Conservation (phyloP, 2,329 filamentous ascomycete genomes). For the Stagonosporopsis vannaccii region DNA sequence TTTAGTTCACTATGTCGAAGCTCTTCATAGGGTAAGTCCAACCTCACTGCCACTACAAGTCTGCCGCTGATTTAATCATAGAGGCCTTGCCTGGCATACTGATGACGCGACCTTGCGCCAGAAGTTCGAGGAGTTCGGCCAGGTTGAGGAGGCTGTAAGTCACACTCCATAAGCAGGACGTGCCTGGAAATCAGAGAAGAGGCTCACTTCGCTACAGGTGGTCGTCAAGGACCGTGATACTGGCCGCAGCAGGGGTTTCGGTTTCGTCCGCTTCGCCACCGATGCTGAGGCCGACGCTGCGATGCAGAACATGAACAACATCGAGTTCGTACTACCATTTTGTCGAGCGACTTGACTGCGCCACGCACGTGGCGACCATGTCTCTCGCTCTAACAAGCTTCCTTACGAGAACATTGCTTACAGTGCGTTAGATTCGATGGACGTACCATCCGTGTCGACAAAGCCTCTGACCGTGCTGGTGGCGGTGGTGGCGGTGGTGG, state of each 20-base stretch:
- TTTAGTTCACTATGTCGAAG: slow-evolving; percentile 75
- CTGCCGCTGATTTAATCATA: slow-evolving; percentile 50
- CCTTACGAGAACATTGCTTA: not conserved
- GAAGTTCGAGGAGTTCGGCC: slow-evolving; percentile 92
- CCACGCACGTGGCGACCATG: not conserved
- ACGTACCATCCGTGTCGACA: slow-evolving; percentile 92
- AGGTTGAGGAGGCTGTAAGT: slow-evolving; percentile 94
- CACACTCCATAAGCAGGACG: not conserved
- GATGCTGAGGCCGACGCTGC: slow-evolving; percentile 79
- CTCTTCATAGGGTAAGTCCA: slow-evolving; percentile 86
- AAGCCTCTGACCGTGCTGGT: slow-evolving; percentile 79
- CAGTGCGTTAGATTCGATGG: slow-evolving; percentile 79
- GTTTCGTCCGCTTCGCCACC: slow-evolving; percentile 87
- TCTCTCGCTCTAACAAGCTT: not conserved
- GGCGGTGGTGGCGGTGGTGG: slow-evolving; percentile 55
- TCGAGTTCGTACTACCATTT: slow-evolving; percentile 72
- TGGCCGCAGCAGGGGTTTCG: slow-evolving; percentile 94
- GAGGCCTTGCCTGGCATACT: slow-evolving; percentile 98
- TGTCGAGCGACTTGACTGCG: not conserved
- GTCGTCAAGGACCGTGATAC: slow-evolving; percentile 98
- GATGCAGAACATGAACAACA: slow-evolving; percentile 82
- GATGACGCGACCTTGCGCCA: slow-evolving; percentile 84
- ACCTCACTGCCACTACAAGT: slow-evolving; percentile 1
- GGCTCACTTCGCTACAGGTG: slow-evolving; percentile 65
- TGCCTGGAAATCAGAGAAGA: not conserved